Evolutionary conservation across 768 basidiomycete genomes (phyloP).

Genomic region (Rhodotorula diobovata): DNA sequence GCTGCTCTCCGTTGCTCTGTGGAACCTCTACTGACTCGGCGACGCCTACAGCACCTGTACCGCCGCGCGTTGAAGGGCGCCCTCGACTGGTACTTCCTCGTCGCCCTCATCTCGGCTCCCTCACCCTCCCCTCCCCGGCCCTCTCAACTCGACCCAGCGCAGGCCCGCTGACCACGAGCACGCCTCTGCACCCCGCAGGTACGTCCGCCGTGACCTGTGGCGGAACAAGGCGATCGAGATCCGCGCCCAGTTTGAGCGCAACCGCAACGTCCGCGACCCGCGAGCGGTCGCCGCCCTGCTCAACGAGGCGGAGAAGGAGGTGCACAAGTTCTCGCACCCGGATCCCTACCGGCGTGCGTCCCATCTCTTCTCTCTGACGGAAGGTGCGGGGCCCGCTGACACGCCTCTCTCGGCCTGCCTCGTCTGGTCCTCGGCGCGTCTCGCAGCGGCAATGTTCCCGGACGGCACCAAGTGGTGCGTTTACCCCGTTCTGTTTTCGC

Average conservation of each 20-base stretch:
- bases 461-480: conserved; percentile 95
- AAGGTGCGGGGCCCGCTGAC: not conserved
- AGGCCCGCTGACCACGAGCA: not conserved
- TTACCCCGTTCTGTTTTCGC: not conserved
- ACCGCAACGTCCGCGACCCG: conserved; percentile 60
- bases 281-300: conserved; percentile 38
- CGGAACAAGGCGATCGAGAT: conserved; percentile 76
- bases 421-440: not conserved
- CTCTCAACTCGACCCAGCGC: too few relatives aligned
- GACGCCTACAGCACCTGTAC: conserved; percentile 73
- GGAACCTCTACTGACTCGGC: not conserved
- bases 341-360: conserved; percentile 86
- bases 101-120: not conserved
- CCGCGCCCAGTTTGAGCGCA: conserved; percentile 84
- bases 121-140: not conserved
- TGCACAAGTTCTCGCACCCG: conserved; percentile 58
- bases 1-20: not conserved
- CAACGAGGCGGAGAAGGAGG: conserved; percentile 40
- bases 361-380: conserved; percentile 3
- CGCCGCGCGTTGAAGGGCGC: conserved; percentile 77
- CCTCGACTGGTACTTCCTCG: conserved; percentile 73
- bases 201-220: conserved; percentile 74
- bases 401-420: not conserved
- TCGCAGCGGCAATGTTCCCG: conserved; percentile 68
- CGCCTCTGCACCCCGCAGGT: conserved; percentile 55